Base-by-base conservation (phyloP, 139 green algal genomes). In the Yamagishiella unicocca region DNA sequence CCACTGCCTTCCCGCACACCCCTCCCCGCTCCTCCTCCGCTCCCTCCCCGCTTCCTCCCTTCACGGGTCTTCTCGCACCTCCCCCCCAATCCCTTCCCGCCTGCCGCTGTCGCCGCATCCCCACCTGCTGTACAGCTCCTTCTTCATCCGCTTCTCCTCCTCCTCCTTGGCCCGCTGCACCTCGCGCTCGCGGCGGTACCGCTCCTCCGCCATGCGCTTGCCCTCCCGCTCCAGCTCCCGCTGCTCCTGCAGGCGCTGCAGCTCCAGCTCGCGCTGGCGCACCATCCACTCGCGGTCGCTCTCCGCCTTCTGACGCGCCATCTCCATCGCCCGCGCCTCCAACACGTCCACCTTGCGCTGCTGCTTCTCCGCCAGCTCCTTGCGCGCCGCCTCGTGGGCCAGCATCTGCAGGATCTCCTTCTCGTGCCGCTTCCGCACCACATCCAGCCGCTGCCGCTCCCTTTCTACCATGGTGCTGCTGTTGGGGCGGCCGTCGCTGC, bases 361-460 rank as follows among this genome's bases (percentile, higher is more conserved):
- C 86, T 96, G 93, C 72, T 93, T 92, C 19, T 94, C 92, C 62
- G 92, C 68, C 91, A 97, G 90, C 82, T 95, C 89, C 89, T 96
- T 95, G 66, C 96, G 94, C 9, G 82, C 87, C 42, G 94, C 40
- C 92, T 98, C 96, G 43, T 95, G 94, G 55, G 87, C 53, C 35
- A 97, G 84, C 91, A 98, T 95, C 91, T 96, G 89, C 80, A 71
- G 25, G 35, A 91, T 70, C 88, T 98, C 95, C 1, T 90, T 76
- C 93, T 97, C 95, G 87, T 97, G 95, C 24, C 94, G 86, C 64
- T 95, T 88, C 87, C 94, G 94, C 68, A 97, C 91, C 43, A 97
- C 95, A 85, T 98, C 95, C 82, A 98, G 91, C 55, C 95, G 92
- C 80, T 96, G 93, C 46, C 90, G 85, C 90, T 98, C 96, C 84